phyloP scores from a whole-genome alignment of 805 yeast species.

The Kodamaea nitidulidarum region DNA sequence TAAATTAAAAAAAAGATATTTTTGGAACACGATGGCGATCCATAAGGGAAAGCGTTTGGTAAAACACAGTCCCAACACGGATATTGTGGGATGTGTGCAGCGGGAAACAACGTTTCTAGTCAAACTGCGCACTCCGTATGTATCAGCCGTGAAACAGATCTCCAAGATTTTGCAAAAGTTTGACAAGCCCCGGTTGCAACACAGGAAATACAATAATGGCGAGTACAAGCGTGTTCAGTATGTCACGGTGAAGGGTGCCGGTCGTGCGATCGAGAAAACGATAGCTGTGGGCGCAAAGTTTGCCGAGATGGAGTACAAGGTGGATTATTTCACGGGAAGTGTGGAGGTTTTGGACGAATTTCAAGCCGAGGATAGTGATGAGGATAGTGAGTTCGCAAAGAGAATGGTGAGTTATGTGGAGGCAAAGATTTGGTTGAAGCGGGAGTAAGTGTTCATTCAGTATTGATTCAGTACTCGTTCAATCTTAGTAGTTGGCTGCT shows the following conservation, averaged over 20 bases:
- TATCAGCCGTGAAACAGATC: constrained; percentile 67
- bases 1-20: neutral
- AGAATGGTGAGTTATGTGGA: constrained; percentile 49
- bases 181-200: constrained; percentile 19
- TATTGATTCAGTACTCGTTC: too few relatives aligned
- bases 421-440: constrained; percentile 33
- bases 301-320: constrained; percentile 46
- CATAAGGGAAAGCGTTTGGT: constrained; percentile 18
- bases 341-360: constrained; percentile 73
- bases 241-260: constrained; percentile 70
- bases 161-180: constrained; percentile 48
- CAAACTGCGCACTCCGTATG: constrained; percentile 64
- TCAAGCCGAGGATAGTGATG: constrained; percentile 17
- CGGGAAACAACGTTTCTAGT: constrained; percentile 50
- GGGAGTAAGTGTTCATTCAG: too few relatives aligned
- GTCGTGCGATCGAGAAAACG: constrained; percentile 58
- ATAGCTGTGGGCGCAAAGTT: constrained; percentile 61
- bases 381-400: constrained; percentile 33
- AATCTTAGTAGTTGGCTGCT: too few relatives aligned
- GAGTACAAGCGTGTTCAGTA: constrained; percentile 39
- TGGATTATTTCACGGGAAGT: constrained; percentile 62
- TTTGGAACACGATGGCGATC: neutral
- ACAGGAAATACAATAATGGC: constrained; percentile 25
- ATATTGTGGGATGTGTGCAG: constrained; percentile 39
- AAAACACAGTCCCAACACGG: constrained; percentile 52